Conservation (phyloP, 495 filamentous ascomycete genomes). For the Hyaloscypha hepaticicola region DNA sequence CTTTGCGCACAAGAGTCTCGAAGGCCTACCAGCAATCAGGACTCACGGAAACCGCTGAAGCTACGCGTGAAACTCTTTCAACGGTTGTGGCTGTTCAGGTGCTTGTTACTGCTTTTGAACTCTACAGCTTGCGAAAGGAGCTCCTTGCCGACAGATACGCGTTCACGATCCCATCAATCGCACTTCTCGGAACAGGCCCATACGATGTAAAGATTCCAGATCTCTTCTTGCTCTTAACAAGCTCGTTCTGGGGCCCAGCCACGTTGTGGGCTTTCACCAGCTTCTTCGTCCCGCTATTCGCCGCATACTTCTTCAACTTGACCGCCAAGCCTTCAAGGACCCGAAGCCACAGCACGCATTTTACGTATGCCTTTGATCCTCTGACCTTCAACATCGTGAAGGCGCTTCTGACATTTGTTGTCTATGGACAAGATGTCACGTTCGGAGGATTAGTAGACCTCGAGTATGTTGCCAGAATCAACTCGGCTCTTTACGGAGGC, state of each 20-base stretch:
- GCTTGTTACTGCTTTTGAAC: constrained; percentile 63
- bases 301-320: constrained; percentile 87
- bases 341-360: constrained; percentile 31
- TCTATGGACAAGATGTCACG: constrained; percentile 69
- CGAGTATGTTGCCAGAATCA: constrained; percentile 59
- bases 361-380: constrained; percentile 69
- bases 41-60: constrained; percentile 54
- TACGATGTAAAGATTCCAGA: constrained; percentile 69
- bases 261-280: constrained; percentile 75
- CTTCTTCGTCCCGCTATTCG: constrained; percentile 63
- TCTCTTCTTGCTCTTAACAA: constrained; percentile 73
- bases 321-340: constrained; percentile 40
- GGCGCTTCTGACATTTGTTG: constrained; percentile 72
- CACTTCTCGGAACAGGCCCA: constrained; percentile 47
- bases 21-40: constrained; percentile 49
- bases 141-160: constrained; percentile 68
- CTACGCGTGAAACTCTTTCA: constrained; percentile 63
- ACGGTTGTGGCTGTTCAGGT: constrained; percentile 66
- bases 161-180: constrained; percentile 64
- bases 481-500: constrained; percentile 66
- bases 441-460: constrained; percentile 62
- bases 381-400: constrained; percentile 86
- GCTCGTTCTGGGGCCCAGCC: constrained; percentile 79
- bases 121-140: constrained; percentile 55
- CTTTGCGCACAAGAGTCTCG: constrained; percentile 54